Evolutionary conservation across 139 green algal genomes (phyloP), one percentile per base, ranked within the genome.

Genomic region (Deuterostichococcus epilithicus): DNA sequence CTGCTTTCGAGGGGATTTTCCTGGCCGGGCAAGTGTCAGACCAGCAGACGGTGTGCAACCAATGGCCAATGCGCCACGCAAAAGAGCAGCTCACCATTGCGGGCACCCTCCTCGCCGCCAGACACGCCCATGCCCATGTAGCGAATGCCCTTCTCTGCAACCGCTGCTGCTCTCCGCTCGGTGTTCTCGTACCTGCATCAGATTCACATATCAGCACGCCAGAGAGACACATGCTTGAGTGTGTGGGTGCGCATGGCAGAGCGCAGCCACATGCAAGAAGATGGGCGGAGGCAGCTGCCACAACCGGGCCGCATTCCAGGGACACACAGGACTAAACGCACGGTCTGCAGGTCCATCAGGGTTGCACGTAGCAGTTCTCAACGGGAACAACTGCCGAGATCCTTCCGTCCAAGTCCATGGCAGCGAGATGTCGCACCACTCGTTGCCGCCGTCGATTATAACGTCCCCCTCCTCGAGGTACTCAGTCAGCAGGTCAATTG

Each of bases 41-140:
- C 13, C 45, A 13, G 18, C 45, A 60, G 15, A 60, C 13, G 18
- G 13, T 60, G 45, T 60, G 45, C 45, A 26, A 60, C n/a, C n/a
- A 60, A 60, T 60, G 15, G 45, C 59, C 59, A 32, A 67, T 67
- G 25, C 59, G 26, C 20, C 45, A n/a, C 20, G 25, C 59, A 30
- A 47, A 35, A 15, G 60, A 58, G 20, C 76, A 70, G 22, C 92
- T 58, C 80, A 94, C 92, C 96, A n/a, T 91, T 90, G 45, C 96
- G 87, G 13, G 96, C 96, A 68, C 96, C 96, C 86, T 99, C 95
- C 88, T 99, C 96, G 25, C 96, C 96, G 42, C 96, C 96, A 18
- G 89, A 97, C 25, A 99, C 96, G 38, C 96, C 96, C 96, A 99
- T 99, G 78, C 95, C 96, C 74, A 99, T 85, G 86, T 98, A 97